Conservation (phyloP, 768 basidiomycete genomes). For the Scleroderma citrinum region DNA sequence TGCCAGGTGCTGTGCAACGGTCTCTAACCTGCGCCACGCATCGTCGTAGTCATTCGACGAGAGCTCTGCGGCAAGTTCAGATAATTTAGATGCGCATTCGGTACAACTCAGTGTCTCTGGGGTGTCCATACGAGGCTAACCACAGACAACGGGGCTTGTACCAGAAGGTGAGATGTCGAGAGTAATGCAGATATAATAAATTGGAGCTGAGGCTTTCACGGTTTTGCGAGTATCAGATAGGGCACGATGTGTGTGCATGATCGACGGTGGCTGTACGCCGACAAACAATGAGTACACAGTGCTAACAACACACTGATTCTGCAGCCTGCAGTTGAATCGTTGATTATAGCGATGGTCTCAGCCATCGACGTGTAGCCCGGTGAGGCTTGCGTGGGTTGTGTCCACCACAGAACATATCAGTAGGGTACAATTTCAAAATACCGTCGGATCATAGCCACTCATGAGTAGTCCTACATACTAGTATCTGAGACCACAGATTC, state of each 20-base stretch:
- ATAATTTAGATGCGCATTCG: conserved; percentile 28
- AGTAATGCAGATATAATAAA: too few species aligned
- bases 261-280: conserved; percentile 3
- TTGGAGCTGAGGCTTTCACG: too few species aligned
- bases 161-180: background rate
- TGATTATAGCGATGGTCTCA: too few species aligned
- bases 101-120: conserved; percentile 14
- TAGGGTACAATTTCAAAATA: too few species aligned
- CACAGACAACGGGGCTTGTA: background rate
- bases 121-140: background rate
- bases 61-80: conserved; percentile 29
- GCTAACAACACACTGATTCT: background rate
- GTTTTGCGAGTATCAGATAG: too few species aligned
- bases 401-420: too few species aligned
- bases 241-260: background rate
- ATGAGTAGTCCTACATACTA: too few species aligned
- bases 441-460: too few species aligned
- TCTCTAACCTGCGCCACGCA: conserved; percentile 48
- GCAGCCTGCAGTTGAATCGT: background rate
- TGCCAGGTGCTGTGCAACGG: conserved; percentile 51
- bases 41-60: conserved; percentile 26
- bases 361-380: background rate
- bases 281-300: background rate
- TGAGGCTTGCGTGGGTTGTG: too few species aligned
- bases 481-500: background rate